phyloP scores from a whole-genome alignment of 2,329 filamentous ascomycete species.

The Cladosporium sp. region DNA sequence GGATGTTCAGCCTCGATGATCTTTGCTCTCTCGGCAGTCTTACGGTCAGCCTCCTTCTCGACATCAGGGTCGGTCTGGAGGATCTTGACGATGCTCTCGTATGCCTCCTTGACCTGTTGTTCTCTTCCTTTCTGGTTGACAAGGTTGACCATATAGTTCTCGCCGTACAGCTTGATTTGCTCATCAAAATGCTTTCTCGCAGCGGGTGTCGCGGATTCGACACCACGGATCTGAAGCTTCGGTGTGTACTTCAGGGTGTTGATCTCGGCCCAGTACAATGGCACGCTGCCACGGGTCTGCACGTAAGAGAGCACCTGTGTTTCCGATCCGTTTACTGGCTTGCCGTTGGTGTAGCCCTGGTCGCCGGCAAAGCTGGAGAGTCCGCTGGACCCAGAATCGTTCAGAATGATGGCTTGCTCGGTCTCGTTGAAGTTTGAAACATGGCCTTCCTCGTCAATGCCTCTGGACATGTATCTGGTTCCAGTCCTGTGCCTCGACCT shows the following conservation, averaged over 20 bases:
- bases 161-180: constrained; percentile 88
- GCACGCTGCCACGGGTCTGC: constrained; percentile 92
- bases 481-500: constrained; percentile 84
- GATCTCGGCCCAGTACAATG: constrained; percentile 93
- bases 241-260: constrained; percentile 91
- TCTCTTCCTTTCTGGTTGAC: constrained; percentile 96
- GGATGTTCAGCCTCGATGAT: constrained; percentile 61
- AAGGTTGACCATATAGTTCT: constrained; percentile 94
- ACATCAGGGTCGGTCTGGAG: constrained; percentile 67
- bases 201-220: constrained; percentile 73
- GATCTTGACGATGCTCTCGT: constrained; percentile 80
- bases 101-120: constrained; percentile 81
- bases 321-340: constrained; percentile 62
- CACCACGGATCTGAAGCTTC: constrained; percentile 78
- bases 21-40: constrained; percentile 73
- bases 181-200: constrained; percentile 86
- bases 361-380: constrained; percentile 77
- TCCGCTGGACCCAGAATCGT: constrained; percentile 65
- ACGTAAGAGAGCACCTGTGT: constrained; percentile 90
- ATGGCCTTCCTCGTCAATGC: constrained; percentile 86
- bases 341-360: constrained; percentile 69
- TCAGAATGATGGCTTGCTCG: constrained; percentile 85
- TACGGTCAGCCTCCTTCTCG: constrained; percentile 56
- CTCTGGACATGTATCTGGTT: constrained; percentile 90
- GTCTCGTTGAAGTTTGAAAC: constrained; percentile 99